These are phyloP conservation scores for Colletotrichum sp. DNA, from an alignment of 2,329 filamentous ascomycete genomes.

Conservation along the genomic window DNA sequence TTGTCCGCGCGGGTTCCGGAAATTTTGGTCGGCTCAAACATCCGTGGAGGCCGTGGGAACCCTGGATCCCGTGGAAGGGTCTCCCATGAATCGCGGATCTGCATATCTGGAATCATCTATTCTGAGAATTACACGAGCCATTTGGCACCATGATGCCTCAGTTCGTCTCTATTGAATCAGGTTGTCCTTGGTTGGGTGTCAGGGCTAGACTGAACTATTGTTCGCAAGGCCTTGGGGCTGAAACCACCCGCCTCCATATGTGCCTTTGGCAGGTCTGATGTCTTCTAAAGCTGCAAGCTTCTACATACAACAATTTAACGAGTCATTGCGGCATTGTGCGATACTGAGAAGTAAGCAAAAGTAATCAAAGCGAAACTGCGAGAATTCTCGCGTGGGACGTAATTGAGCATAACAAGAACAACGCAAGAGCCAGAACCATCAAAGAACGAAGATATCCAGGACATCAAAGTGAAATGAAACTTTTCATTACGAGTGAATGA, in stretches of 20 bases:
- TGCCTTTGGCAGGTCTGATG: not conserved
- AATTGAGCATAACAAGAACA: not conserved
- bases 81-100: not conserved
- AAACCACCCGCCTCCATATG: not conserved
- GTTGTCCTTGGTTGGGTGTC: not conserved
- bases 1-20: not conserved
- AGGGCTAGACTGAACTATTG: not conserved
- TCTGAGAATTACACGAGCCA: not conserved
- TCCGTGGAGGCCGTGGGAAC: not conserved
- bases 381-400: not conserved
- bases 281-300: not conserved
- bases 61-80: not conserved
- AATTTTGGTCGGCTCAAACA: not conserved
- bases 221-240: not conserved
- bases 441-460: not conserved
- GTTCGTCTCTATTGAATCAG: not conserved
- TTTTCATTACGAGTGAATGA: not conserved
- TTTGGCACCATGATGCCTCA: not conserved
- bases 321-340: not conserved
- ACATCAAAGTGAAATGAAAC: not conserved
- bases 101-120: not conserved
- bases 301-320: fast-evolving
- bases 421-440: not conserved
- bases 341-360: not conserved
- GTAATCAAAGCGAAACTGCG: not conserved